These are phyloP conservation scores for Stentor roeselii DNA, from an alignment of 73 alveolate genomes.

Conservation along the genomic window DNA sequence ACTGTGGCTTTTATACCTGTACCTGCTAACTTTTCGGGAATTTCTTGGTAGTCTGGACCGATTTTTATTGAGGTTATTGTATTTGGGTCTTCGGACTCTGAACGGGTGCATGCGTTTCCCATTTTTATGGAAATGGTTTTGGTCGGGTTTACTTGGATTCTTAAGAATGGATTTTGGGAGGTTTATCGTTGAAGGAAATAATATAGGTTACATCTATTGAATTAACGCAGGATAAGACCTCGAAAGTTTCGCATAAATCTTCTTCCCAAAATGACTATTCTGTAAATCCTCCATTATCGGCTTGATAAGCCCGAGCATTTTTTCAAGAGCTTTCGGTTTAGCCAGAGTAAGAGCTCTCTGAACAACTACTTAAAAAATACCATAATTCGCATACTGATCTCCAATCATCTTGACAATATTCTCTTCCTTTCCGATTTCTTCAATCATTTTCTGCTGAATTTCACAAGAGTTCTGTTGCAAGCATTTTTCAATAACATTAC, in stretches of 20 bases:
- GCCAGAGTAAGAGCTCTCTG: not conserved
- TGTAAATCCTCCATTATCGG: not conserved
- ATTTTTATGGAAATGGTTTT: too few species aligned
- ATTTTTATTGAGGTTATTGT: too few species aligned
- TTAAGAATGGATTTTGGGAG: too few species aligned
- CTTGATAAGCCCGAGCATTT: not conserved
- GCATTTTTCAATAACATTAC: not conserved
- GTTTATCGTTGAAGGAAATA: too few species aligned
- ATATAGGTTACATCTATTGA: too few species aligned
- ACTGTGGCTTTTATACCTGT: too few species aligned
- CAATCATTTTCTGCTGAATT: not conserved
- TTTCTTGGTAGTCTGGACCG: too few species aligned
- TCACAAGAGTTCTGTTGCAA: not conserved
- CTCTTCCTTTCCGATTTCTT: not conserved
- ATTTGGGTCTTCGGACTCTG: too few species aligned
- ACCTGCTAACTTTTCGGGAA: too few species aligned
- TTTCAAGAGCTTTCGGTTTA: not conserved
- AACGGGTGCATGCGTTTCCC: too few species aligned
- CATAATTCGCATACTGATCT: constrained; percentile 3
- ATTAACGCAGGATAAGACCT: not conserved
- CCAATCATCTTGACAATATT: not conserved
- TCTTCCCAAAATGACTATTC: not conserved
- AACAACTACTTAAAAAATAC: not conserved
- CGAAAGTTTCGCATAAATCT: not conserved
- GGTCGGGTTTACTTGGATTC: too few species aligned